Base-by-base conservation (phyloP, 2,329 filamentous ascomycete species). In the Colletotrichum euphorbiae region DNA sequence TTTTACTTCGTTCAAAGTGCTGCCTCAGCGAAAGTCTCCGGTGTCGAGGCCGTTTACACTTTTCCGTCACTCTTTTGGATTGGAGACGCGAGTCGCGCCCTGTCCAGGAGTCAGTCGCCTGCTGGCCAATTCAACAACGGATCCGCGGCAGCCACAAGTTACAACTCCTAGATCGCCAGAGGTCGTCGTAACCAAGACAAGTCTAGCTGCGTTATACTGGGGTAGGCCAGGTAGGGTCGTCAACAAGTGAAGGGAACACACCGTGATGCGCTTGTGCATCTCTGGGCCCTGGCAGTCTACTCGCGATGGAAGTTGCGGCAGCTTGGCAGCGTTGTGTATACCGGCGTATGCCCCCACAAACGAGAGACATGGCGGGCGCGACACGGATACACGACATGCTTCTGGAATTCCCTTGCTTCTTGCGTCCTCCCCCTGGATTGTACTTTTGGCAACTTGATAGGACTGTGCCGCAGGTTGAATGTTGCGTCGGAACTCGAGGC, bases 131-230 rank as follows among this genome's bases (percentile, higher is more conserved):
- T 48, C 59, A 6, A 21, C 48, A 28, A 24, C 24, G 24, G 38
- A 54, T 55, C 59, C 45, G 48, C 48, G 48, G 48, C 48, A 62
- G 28, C 46, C 38, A 43, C 9, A 33, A 62, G 28, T 43, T 24
- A 43, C 9, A 33, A 57, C 40, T 17, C 61, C 33, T 51, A 31
- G 43, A 57, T 43, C 43, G 43, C 52, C 19, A n/a, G 15, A 36
- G 51, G 21, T n/a, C n/a, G 15, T 42, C 13, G 17, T 19, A 31
- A 40, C 28, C 42, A 24, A 13, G 12, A 4, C 7, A 21, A 21
- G 8, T 36, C 4, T 19, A 21, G 33, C n/a, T 17, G 42, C 42
- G 13, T n/a, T 17, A n/a, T n/a, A 11, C n/a, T 17, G n/a, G 13
- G 12, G 13, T 43, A n/a, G n/a, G n/a, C n/a, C n/a, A n/a, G n/a